Evolutionary conservation across 768 basidiomycete species (phyloP), one percentile per base, ranked within the genome.

Genomic region (Termitomyces sp.): DNA sequence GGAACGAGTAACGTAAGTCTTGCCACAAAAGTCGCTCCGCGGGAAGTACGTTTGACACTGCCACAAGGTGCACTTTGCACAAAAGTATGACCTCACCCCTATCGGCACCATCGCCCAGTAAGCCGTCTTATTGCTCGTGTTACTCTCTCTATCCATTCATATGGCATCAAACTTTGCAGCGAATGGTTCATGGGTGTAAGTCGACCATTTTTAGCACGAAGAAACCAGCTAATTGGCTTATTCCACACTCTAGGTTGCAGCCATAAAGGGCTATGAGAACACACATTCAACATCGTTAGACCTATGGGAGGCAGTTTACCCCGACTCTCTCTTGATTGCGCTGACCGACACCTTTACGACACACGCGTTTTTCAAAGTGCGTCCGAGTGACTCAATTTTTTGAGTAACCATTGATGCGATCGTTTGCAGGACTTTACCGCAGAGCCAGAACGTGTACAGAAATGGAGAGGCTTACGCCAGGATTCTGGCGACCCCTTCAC

Each of bases 331-430:
- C 28, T 79, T 87, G 52, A 81, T 92, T 55, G 93, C 94, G 19
- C 74, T 98, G 34, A 97, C 97, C 14, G 97, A 99, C 71, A 99
- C 97, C 0, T 98, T 97, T 70, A 90, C 94, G 6, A 91, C 90
- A 1, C 71, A 80, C 32, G 84, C 81, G 0, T 98, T 98, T 72
- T 94, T 93, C 75, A 78, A 82, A 72, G 93, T 81, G 65, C 22
- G 62, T 60, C 15, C 37, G 12, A 42, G 11, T 24, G 21, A 30
- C 38, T 44, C 24, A 11, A 21, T 17, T 43, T 17, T 24, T 55
- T 24, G 15, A 26, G 11, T n/a, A 2, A 9, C 19, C n/a, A n/a
- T 7, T 24, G 17, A 7, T 15, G 21, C 8, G 2, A 52, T 17
- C 17, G 14, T 22, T 14, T 11, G 9, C 57, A 88, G 87, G 86